Evolutionary conservation across 2,329 filamentous ascomycete genomes (phyloP).

Genomic region (Metarhizium brunneum): DNA sequence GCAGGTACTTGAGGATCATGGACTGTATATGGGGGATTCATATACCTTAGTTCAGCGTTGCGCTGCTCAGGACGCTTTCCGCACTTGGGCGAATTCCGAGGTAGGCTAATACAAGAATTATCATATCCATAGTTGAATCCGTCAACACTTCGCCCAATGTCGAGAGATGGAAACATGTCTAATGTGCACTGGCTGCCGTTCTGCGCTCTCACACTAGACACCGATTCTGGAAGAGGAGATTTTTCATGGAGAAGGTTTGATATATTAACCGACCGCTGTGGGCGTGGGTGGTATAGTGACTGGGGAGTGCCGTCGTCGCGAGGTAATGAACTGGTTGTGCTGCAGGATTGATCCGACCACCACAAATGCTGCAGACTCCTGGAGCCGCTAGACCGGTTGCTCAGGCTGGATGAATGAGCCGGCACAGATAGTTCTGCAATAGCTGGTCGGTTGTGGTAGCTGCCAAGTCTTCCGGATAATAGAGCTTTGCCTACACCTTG

Average conservation of each 20-base stretch:
- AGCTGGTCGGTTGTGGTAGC: neutral
- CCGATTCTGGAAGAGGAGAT: neutral
- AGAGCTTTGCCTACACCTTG: neutral
- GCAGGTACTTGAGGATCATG: too few species aligned
- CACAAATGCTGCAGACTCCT: neutral
- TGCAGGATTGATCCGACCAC: slow-evolving; percentile 7
- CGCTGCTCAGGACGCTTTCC: neutral
- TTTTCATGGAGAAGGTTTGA: slow-evolving; percentile 3
- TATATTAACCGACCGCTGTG: slow-evolving; percentile 7
- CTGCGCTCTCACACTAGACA: slow-evolving; percentile 3
- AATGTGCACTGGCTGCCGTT: neutral
- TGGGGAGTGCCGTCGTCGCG: neutral
- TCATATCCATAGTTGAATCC: neutral
- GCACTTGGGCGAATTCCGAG: neutral
- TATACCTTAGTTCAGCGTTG: neutral
- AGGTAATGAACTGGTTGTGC: slow-evolving; percentile 6
- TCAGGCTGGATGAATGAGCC: slow-evolving; percentile 3
- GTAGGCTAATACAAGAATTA: neutral
- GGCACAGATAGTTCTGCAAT: neutral
- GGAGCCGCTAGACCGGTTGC: slow-evolving; percentile 4
- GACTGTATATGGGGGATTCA: neutral
- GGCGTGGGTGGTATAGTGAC: slow-evolving; percentile 15
- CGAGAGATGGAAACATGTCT: neutral
- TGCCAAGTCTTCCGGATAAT: neutral
- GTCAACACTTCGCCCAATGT: neutral